These are phyloP conservation scores for Microcyclospora tardicrescens DNA, from an alignment of 2,329 filamentous ascomycete species.

Conservation along the genomic window DNA sequence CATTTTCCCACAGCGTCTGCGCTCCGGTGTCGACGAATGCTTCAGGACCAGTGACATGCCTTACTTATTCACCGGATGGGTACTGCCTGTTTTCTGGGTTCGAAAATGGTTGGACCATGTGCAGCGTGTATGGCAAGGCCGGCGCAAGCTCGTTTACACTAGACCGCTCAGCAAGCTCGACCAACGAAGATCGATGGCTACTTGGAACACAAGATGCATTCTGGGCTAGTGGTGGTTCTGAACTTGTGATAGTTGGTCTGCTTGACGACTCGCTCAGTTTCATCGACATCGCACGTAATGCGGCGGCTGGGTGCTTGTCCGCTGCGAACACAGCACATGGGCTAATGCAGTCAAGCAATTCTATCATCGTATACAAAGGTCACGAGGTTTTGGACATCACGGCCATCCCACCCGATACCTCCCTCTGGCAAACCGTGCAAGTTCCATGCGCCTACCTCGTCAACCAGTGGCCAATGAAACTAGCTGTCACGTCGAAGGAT, in stretches of 20 bases:
- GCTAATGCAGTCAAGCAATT: conserved; percentile 74
- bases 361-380: conserved; percentile 83
- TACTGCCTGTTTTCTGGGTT: conserved; percentile 94
- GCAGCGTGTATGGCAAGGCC: conserved; percentile 93
- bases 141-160: conserved; percentile 71
- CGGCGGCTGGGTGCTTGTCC: conserved; percentile 83
- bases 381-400: conserved; percentile 85
- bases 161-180: conserved; percentile 49
- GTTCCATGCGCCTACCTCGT: conserved; percentile 74
- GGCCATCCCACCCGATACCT: conserved; percentile 80
- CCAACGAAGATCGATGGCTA: conserved; percentile 75
- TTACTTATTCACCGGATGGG: conserved; percentile 86
- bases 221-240: conserved; percentile 80
- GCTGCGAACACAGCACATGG: conserved; percentile 83
- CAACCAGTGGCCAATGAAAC: conserved; percentile 86
- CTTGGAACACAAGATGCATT: conserved; percentile 61
- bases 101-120: conserved; percentile 83
- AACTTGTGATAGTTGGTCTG: conserved; percentile 58
- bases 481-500: conserved; percentile 77
- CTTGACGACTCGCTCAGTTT: conserved; percentile 70
- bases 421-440: conserved; percentile 87
- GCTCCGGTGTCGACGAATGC: conserved; percentile 53
- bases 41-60: conserved; percentile 58
- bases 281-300: conserved; percentile 84
- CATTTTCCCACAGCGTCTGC: conserved; percentile 65